Conservation (phyloP, 2,329 filamentous ascomycete species). For the Penicillium sp. region DNA sequence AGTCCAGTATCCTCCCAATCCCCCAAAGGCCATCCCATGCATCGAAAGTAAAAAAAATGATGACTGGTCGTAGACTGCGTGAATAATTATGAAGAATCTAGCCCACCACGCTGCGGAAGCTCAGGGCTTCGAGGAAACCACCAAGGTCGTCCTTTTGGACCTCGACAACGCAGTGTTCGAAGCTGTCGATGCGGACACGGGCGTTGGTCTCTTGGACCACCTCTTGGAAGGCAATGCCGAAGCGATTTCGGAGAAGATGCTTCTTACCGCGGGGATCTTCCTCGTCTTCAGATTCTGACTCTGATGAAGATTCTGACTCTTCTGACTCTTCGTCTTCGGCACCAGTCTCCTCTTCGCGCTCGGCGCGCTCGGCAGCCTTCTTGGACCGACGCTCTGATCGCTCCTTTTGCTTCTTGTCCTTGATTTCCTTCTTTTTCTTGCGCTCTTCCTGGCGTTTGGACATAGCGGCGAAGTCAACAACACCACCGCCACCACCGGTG, state of each 20-base stretch:
- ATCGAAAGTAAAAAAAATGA: slow-evolving; percentile 13
- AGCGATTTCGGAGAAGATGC: slow-evolving; percentile 80
- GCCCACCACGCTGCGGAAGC: slow-evolving; percentile 81
- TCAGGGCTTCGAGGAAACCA: slow-evolving; percentile 87
- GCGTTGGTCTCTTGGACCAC: slow-evolving; percentile 90
- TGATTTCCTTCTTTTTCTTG: slow-evolving; percentile 64
- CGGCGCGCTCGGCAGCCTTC: slow-evolving; percentile 54
- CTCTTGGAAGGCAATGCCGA: slow-evolving; percentile 93
- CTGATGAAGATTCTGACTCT: slow-evolving; percentile 59
- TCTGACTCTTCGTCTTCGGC: slow-evolving; percentile 65
- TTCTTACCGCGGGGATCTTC: slow-evolving; percentile 58
- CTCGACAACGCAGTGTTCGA: slow-evolving; percentile 96
- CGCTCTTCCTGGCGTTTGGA: slow-evolving; percentile 67
- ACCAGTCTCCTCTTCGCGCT: slow-evolving; percentile 52
- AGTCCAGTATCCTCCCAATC: slow-evolving; percentile 18
- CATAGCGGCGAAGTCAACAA: slow-evolving; percentile 66
- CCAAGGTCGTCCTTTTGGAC: slow-evolving; percentile 94
- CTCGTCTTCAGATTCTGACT: slow-evolving; percentile 59
- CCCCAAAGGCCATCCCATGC: slow-evolving; percentile 14
- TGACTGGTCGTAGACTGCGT: slow-evolving; percentile 28
- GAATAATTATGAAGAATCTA: slow-evolving; percentile 29
- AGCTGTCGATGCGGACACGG: slow-evolving; percentile 88
- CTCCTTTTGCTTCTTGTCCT: slow-evolving; percentile 64
- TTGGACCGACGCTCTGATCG: slow-evolving; percentile 64
- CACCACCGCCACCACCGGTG: slow-evolving; percentile 81